Conservation (phyloP, 2,329 filamentous ascomycete genomes). For the Colletotrichum sp. region DNA sequence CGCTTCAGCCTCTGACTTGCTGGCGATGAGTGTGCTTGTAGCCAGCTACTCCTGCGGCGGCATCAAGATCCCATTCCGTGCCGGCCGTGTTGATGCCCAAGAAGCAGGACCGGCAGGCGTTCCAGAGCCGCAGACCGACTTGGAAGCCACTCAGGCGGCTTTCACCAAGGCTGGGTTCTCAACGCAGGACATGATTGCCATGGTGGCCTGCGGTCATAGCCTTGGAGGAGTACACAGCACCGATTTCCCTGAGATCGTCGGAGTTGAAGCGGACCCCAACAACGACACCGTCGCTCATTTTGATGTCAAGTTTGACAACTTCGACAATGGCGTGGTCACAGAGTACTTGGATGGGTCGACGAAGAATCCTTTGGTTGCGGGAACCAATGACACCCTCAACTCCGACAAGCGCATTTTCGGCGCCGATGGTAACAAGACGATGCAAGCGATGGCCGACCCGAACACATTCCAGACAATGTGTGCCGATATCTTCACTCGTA, state of each 20-base stretch:
- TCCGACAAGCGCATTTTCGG: constrained; percentile 49
- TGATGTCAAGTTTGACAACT: constrained; percentile 46
- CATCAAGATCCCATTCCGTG: constrained; percentile 29
- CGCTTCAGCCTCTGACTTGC: constrained; percentile 27
- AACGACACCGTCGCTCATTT: constrained; percentile 37
- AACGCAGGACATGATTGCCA: constrained; percentile 37
- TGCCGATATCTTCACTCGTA: constrained; percentile 32
- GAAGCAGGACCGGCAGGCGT: constrained; percentile 34
- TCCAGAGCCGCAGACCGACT: constrained; percentile 31
- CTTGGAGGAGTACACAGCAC: constrained; percentile 48
- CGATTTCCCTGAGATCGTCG: constrained; percentile 42
- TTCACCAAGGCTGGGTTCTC: constrained; percentile 36
- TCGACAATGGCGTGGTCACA: constrained; percentile 48
- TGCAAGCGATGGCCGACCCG: constrained; percentile 40
- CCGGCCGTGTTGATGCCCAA: constrained; percentile 33
- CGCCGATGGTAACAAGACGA: constrained; percentile 48
- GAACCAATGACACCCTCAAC: constrained; percentile 38
- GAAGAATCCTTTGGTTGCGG: constrained; percentile 46
- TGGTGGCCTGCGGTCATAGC: constrained; percentile 40
- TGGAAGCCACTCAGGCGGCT: constrained; percentile 27
- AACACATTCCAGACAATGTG: constrained; percentile 34
- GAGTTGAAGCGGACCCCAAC: constrained; percentile 15
- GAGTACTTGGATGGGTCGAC: constrained; percentile 47
- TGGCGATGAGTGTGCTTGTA: constrained; percentile 26
- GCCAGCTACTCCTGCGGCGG: constrained; percentile 26